A percentile compares a stretch with the other conserved stretches of the same genome.
These are phyloP conservation scores for Thielaviopsis populi DNA, from an alignment of 2,329 filamentous ascomycete genomes.

Conservation along the genomic window DNA sequence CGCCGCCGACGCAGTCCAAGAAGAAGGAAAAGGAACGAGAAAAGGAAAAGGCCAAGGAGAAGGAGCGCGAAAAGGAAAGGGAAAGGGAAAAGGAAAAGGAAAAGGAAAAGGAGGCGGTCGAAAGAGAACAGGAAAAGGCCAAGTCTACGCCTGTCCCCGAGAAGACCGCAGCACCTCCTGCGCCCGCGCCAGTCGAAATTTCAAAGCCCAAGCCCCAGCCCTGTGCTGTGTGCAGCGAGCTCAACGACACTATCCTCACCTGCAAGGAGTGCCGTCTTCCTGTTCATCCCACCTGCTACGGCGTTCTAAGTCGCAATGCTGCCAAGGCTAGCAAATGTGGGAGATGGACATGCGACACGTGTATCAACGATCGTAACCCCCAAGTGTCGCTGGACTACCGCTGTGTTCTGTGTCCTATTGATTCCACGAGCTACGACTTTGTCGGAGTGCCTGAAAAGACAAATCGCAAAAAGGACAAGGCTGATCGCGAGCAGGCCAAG, in stretches of 20 bases:
- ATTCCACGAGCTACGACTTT: conserved; percentile 66
- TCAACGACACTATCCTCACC: conserved; percentile 60
- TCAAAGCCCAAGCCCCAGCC: conserved; percentile 67
- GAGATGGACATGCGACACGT: conserved; percentile 96
- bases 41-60: conserved; percentile 25
- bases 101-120: neutral
- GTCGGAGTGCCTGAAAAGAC: conserved; percentile 52
- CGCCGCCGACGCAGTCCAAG: conserved; percentile 31
- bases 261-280: conserved; percentile 83
- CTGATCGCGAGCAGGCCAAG: conserved; percentile 70
- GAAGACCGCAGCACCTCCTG: conserved; percentile 32
- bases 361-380: conserved; percentile 81
- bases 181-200: conserved; percentile 22
- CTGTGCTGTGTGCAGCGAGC: conserved; percentile 67
- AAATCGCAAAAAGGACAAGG: conserved; percentile 56
- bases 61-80: conserved; percentile 21
- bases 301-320: conserved; percentile 55
- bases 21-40: conserved; percentile 23
- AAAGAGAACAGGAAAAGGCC: conserved; percentile 4
- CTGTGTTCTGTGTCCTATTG: conserved; percentile 80
- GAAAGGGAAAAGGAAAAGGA: conserved; percentile 5
- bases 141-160: conserved; percentile 23
- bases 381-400: conserved; percentile 89
- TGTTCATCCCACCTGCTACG: conserved; percentile 86
- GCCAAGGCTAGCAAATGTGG: conserved; percentile 27